Evolutionary conservation across 2,329 filamentous ascomycete species (phyloP), one percentile per base, ranked within the genome.

Genomic region (Corniculantispora saksenae): DNA sequence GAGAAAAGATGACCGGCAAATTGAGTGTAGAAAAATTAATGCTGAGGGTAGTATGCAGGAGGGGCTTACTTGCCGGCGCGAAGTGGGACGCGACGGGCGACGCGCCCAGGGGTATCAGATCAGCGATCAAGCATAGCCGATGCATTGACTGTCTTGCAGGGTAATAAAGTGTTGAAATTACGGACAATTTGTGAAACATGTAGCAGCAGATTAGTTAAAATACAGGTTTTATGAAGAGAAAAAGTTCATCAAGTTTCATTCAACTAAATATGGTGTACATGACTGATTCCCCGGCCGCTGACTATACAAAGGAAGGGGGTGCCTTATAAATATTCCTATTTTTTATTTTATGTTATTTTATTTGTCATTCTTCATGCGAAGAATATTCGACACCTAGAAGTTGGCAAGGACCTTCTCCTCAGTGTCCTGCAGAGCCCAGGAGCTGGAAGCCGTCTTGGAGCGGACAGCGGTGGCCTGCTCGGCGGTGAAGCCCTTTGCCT

Each of bases 401-500:
- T 75, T 70, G 55, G 77, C 71, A 72, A 76, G 71, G n/a, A 80
- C 77, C 75, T 79, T 80, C 27, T 77, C 67, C 72, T 75, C 70
- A 29, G 77, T 77, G 59, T 96, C 92, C 73, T 89, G 87, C 79
- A 97, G 72, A 56, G 94, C 94, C 89, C 90, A 97, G 23, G 88
- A 87, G 73, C 85, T 90, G 55, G 77, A 77, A 71, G 82, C 77
- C 48, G 81, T 85, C 78, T 85, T 90, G 82, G 90, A 93, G 74
- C 91, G 89, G 70, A 93, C 86, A 25, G 87, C 85, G 48, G 80
- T 80, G 67, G 89, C 90, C 81, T 97, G 93, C 69, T 83, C 87
- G 67, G 85, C 85, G 0, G 93, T 97, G 77, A 97, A 96, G 1
- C 93, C 94, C 82, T 90, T 93, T 17, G 94, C 94, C 78, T 91